Evolutionary conservation across 768 basidiomycete species (phyloP), one percentile per base, ranked within the genome.

Genomic region (Amanita fuliginea): DNA sequence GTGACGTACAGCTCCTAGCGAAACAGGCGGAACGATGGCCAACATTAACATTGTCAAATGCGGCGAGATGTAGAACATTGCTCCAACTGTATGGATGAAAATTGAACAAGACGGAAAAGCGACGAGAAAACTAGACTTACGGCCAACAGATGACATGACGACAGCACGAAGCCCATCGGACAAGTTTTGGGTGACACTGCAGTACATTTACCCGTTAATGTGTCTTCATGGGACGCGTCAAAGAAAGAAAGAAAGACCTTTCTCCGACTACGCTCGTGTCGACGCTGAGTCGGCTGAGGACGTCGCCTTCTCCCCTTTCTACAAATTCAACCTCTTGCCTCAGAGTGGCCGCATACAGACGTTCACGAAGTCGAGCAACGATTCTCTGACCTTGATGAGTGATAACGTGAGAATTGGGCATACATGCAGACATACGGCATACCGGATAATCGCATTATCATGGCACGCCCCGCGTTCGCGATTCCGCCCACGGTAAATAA

Each of bases 201-300:
- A 36, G 39, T 6, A 35, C 42, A 13, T 35, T 34, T 52, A 56
- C 32, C n/a, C 37, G 19, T 42, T 41, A 46, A 28, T 10, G 8
- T 6, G n/a, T 32, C 8, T 24, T 28, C 22, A 14, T 10, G 39
- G 9, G 34, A 22, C 16, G 13, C 40, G 13, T 49, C 26, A 21
- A 36, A 32, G 13, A 21, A 36, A 32, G 32, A 1, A 43, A 19
- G 18, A 56, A 65, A 35, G 49, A 87, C 88, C 87, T 90, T 67
- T 91, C 92, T 37, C 95, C 95, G 36, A 98, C 88, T 55, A 98
- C 88, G 55, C 81, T 88, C 5, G 89, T 88, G 61, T 99, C 95
- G 1, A 84, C 85, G 51, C 87, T 92, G 28, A 98, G 72, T 49
- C 95, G 72, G 63, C 91, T 94, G 39, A 97, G 69, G 7, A 96